Evolutionary conservation across 225 moss, liverwort and hornwort species (phyloP), one percentile per base, ranked within the genome.

Genomic region (Sphagnum contortum): DNA sequence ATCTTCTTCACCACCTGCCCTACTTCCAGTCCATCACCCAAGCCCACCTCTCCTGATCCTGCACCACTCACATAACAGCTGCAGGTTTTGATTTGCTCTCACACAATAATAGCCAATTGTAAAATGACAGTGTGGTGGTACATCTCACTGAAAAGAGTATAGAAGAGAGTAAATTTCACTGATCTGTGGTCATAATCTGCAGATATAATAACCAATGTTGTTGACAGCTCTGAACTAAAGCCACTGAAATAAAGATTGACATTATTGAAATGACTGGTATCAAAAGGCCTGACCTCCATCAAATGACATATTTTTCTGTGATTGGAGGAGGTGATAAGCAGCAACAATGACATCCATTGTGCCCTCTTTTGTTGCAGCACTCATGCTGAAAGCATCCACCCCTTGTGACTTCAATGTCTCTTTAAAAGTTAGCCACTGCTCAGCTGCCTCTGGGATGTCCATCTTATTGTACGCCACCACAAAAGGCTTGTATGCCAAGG

Each of bases 401-500:
- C 96, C 96, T 80, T 87, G 80, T 66, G 75, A 64, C 65, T 76
- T 76, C 74, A 92, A 77, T 55, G 78, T 67, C 57, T 80, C 76
- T 77, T 89, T 75, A 73, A 92, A 98, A 57, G 69, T 57, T 5
- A 83, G 74, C 96, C 96, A 98, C 13, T 77, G 88, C 48, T 91
- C 90, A 45, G 83, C 77, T 65, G 92, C 92, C 85, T 98, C 92
- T 61, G 91, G 84, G 59, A 83, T 79, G 48, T 98, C 96, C 85
- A 91, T 92, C 74, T 98, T 98, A 71, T 98, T 98, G 71, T 80
- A 98, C 48, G 90, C 96, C 66, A 98, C 92, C 13, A 93, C 77
- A 61, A 78, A 78, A 2, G 96, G 85, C 59, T 98, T 98, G 66
- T 83, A 81, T 62, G 88, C 75, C 59, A 98, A 73, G 47, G 72